These are phyloP conservation scores for Lumnitzera racemosa DNA, from an alignment of 345 rosid genomes.

Conservation along the genomic window DNA sequence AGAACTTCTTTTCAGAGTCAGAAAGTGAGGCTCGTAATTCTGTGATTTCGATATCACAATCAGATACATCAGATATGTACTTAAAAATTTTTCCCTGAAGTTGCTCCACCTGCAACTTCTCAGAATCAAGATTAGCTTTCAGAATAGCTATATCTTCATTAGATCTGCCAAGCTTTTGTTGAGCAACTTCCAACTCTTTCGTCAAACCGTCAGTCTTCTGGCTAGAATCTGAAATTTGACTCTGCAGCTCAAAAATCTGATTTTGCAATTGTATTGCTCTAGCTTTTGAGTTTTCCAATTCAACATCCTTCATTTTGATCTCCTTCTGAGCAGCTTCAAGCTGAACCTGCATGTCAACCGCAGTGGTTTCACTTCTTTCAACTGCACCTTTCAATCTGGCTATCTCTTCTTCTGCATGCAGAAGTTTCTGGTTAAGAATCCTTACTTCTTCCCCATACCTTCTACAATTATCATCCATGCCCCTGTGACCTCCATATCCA, in stretches of 20 bases:
- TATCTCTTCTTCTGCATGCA: conserved; percentile 52
- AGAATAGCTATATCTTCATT: conserved; percentile 19
- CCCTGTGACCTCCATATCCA: conserved; percentile 30
- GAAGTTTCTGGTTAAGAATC: conserved; percentile 33
- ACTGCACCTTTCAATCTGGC: conserved; percentile 36
- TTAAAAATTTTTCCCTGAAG: conserved; percentile 30
- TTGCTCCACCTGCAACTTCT: conserved; percentile 33
- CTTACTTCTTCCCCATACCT: conserved; percentile 43
- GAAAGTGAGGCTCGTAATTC: conserved; percentile 34
- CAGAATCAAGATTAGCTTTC: conserved; percentile 24
- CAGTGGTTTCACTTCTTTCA: conserved; percentile 22
- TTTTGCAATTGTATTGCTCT: conserved; percentile 21
- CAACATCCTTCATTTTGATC: conserved; percentile 16
- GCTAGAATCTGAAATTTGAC: conserved; percentile 20
- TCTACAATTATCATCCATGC: conserved; percentile 19
- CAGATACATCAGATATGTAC: conserved; percentile 25
- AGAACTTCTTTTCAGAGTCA: conserved; percentile 41
- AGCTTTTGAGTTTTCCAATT: conserved; percentile 26
- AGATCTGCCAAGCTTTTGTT: conserved; percentile 20
- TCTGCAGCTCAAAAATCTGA: conserved; percentile 29
- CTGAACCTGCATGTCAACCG: conserved; percentile 22
- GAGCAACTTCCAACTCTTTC: conserved; percentile 28
- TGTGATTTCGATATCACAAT: conserved; percentile 25
- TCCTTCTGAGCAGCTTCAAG: conserved; percentile 28
- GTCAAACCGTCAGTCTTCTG: conserved; percentile 15